Percentiles rank a stretch among this genome's conserved stretches.
These are phyloP conservation scores for Cydonia oblonga DNA, from an alignment of 331 rosid species.

Conservation along the genomic window DNA sequence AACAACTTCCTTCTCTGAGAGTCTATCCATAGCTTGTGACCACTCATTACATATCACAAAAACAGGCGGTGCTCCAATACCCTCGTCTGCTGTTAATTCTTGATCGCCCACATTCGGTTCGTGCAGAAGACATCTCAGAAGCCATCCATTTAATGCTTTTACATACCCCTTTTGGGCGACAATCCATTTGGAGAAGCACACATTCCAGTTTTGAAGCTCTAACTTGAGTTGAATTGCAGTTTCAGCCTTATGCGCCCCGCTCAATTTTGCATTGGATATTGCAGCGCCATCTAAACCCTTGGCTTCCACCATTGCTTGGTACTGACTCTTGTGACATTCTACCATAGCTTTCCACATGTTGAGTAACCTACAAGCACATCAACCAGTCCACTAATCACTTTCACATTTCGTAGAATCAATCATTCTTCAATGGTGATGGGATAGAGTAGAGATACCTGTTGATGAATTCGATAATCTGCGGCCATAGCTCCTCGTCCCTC, in stretches of 20 bases:
- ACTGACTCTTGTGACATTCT: slow-evolving; percentile 54
- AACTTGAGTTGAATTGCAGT: slow-evolving; percentile 52
- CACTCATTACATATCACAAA: slow-evolving; percentile 56
- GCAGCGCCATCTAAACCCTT: slow-evolving; percentile 24
- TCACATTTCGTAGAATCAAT: not conserved
- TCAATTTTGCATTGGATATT: slow-evolving; percentile 20
- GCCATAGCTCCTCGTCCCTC: slow-evolving; percentile 73
- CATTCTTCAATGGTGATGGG: not conserved
- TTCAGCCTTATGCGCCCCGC: slow-evolving; percentile 27
- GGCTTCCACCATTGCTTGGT: slow-evolving; percentile 32
- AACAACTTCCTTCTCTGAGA: slow-evolving; percentile 46
- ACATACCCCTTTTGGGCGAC: slow-evolving; percentile 45
- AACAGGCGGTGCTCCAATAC: slow-evolving; percentile 54
- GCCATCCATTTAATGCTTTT: slow-evolving; percentile 70
- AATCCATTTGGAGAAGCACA: slow-evolving; percentile 57
- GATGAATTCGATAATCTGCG: slow-evolving; percentile 50
- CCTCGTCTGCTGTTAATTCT: not conserved
- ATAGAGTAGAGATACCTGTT: slow-evolving; percentile 29
- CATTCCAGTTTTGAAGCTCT: slow-evolving; percentile 55
- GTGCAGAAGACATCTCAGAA: slow-evolving; percentile 42
- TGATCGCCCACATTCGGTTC: slow-evolving; percentile 24
- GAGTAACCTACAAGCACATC: slow-evolving; percentile 25
- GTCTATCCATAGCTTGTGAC: slow-evolving; percentile 46
- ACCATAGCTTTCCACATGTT: slow-evolving; percentile 77
- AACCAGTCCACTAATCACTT: not conserved